Percentiles rank a stretch among this genome's conserved stretches.
Evolutionary conservation across 2,329 filamentous ascomycete genomes (phyloP).

Genomic region (Penicillium sp.): DNA sequence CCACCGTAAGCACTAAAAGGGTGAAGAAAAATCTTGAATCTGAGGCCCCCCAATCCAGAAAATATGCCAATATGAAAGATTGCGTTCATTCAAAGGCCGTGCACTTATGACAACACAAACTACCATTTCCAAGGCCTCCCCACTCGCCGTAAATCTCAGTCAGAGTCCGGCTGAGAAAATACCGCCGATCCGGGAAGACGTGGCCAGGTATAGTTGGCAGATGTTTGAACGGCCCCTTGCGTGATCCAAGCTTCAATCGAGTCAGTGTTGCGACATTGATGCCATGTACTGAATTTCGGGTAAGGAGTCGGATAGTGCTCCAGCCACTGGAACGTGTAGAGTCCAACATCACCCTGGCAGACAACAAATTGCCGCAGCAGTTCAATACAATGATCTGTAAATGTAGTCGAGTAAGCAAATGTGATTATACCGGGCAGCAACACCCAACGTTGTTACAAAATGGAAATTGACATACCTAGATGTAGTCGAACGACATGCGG

Average conservation of each 20-base stretch:
- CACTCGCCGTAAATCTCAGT: not conserved
- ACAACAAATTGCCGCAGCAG: constrained; percentile 1
- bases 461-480: not conserved
- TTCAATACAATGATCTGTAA: constrained; percentile 2
- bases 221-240: constrained; percentile 2
- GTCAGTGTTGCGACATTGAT: constrained; percentile 2
- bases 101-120: not conserved
- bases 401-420: not conserved
- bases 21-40: not conserved
- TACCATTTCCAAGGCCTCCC: not conserved
- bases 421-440: not conserved
- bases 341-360: constrained; percentile 1
- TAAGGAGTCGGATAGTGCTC: constrained; percentile 4
- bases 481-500: constrained; percentile 3
- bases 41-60: not conserved
- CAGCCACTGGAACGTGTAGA: constrained; percentile 4
- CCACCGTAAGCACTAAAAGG: not conserved
- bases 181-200: not conserved
- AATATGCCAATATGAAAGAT: not conserved
- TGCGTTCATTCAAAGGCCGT: not conserved
- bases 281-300: constrained; percentile 5
- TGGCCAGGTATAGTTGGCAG: constrained; percentile 5
- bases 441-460: not conserved
- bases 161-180: constrained; percentile 1
- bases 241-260: constrained; percentile 1